Conservation (phyloP, 805 yeast species). For the Candida ponderosae region DNA sequence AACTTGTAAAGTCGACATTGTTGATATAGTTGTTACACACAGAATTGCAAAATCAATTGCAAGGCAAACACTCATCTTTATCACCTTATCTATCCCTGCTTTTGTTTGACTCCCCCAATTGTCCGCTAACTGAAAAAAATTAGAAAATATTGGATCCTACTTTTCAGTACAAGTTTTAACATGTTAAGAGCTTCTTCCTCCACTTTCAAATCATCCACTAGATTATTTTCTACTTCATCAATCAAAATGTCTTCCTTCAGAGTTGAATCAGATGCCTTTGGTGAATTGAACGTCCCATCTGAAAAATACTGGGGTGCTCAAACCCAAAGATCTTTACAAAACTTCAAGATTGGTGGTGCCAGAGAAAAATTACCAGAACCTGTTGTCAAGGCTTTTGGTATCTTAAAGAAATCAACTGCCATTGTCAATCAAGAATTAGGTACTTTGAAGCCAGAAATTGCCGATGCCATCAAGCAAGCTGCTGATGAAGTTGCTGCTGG, state of each 20-base stretch:
- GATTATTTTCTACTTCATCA: not conserved
- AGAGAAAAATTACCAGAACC: constrained; percentile 91
- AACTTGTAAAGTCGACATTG: too few species aligned
- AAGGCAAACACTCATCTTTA: too few species aligned
- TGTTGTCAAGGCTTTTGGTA: constrained; percentile 84
- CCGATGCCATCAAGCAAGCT: constrained; percentile 83
- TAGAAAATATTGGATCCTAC: too few species aligned
- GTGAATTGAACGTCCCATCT: constrained; percentile 86
- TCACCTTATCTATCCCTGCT: too few species aligned
- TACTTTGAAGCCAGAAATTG: constrained; percentile 71
- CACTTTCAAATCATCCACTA: not conserved
- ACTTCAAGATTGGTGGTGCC: constrained; percentile 93
- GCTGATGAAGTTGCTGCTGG: constrained; percentile 95
- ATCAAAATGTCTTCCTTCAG: constrained; percentile 25
- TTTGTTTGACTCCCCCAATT: too few species aligned
- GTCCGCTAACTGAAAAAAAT: too few species aligned
- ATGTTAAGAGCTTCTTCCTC: too few species aligned
- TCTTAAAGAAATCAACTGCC: constrained; percentile 92
- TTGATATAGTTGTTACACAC: too few species aligned
- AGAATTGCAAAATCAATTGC: too few species aligned
- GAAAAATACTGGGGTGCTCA: constrained; percentile 97
- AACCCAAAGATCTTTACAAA: constrained; percentile 86
- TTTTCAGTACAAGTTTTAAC: too few species aligned
- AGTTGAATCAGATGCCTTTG: constrained; percentile 92
- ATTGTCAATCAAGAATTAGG: constrained; percentile 81